A percentile compares a stretch with the other conserved stretches of the same genome.
Evolutionary conservation across 2,329 filamentous ascomycete species (phyloP).

Genomic region (Aspergillus quadrilineatus): DNA sequence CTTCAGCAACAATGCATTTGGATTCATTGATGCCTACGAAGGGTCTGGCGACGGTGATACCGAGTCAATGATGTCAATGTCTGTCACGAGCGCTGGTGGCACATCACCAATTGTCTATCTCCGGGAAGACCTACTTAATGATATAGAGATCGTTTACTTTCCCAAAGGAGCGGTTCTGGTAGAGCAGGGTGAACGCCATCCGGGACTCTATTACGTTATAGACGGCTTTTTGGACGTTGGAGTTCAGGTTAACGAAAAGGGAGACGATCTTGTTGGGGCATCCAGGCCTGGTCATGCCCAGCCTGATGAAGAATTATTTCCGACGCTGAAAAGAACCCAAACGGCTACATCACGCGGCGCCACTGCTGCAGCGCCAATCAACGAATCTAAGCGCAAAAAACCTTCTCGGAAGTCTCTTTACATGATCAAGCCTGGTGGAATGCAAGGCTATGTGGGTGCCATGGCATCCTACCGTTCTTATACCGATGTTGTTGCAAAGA

Average conservation of each 20-base stretch:
- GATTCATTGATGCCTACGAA: constrained; percentile 83
- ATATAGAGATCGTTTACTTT: constrained; percentile 96
- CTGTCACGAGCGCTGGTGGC: constrained; percentile 63
- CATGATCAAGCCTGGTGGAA: constrained; percentile 87
- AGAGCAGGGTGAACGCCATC: constrained; percentile 95
- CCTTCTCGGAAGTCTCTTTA: constrained; percentile 71
- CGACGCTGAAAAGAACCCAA: constrained; percentile 46
- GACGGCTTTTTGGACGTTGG: constrained; percentile 96
- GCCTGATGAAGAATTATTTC: constrained; percentile 41
- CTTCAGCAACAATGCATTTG: constrained; percentile 88
- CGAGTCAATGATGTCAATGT: constrained; percentile 73
- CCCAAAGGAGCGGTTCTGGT: constrained; percentile 91
- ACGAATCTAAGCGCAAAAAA: constrained; percentile 37
- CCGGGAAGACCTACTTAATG: constrained; percentile 79
- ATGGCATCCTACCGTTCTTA: constrained; percentile 95
- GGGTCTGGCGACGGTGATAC: constrained; percentile 72
- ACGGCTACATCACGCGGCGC: constrained; percentile 43
- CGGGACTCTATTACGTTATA: constrained; percentile 94
- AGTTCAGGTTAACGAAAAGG: constrained; percentile 69
- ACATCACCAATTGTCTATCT: constrained; percentile 64
- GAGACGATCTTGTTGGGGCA: constrained; percentile 38
- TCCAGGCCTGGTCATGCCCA: constrained; percentile 30
- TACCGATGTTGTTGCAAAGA: constrained; percentile 94
- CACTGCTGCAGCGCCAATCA: constrained; percentile 19
- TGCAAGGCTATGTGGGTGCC: constrained; percentile 91